phyloP scores from a whole-genome alignment of 2,329 filamentous ascomycete species.

The Pseudogymnoascus pannorum region DNA sequence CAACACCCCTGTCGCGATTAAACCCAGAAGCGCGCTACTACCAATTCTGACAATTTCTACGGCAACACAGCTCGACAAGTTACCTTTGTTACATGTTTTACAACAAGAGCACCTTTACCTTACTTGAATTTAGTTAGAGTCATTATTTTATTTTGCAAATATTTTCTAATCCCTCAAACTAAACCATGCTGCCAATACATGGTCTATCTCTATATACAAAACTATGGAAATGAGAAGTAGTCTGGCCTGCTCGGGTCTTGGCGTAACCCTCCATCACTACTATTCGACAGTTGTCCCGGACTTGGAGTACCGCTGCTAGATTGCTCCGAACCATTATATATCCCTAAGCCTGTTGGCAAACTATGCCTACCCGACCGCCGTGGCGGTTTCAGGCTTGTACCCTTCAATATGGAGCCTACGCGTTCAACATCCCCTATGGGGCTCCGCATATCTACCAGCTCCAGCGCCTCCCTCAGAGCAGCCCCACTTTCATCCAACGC shows the following conservation, averaged over 20 bases:
- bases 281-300: not conserved
- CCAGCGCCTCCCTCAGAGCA: slow-evolving; percentile 66
- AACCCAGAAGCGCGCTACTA: not conserved
- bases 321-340: not conserved
- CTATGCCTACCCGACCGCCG: not conserved
- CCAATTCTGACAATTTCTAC: not conserved
- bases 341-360: not conserved
- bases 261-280: slow-evolving; percentile 6
- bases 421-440: slow-evolving; percentile 28
- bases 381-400: slow-evolving; percentile 27
- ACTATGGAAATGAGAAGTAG: slow-evolving; percentile 9
- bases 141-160: slow-evolving; percentile 6
- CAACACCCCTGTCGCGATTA: slow-evolving; percentile 9
- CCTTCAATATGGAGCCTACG: slow-evolving; percentile 34
- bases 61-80: slow-evolving; percentile 19
- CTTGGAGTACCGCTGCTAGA: not conserved
- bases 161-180: not conserved
- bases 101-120: not conserved
- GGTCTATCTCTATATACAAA: not conserved
- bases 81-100: slow-evolving; percentile 11
- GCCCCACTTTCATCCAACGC: slow-evolving; percentile 83
- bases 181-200: not conserved
- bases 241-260: not conserved
- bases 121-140: not conserved
- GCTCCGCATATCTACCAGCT: slow-evolving; percentile 46